A percentile compares a stretch with the other conserved stretches of the same genome.
phyloP scores from a whole-genome alignment of 176 grass and related monocot species.

The Oryza punctata region DNA sequence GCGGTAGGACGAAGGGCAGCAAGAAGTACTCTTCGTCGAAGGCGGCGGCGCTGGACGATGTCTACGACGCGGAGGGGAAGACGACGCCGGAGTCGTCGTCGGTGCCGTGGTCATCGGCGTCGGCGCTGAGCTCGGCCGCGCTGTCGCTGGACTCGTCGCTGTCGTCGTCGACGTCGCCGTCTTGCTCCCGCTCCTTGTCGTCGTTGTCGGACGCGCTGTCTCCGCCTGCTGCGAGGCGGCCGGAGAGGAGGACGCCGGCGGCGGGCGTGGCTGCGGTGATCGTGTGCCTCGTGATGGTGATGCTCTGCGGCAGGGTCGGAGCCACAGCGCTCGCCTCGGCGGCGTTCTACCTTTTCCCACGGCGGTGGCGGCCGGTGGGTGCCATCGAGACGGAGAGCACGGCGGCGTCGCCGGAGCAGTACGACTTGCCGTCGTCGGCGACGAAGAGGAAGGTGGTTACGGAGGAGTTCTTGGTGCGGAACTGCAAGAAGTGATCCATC shows the following conservation, averaged over 20 bases:
- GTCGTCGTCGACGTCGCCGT: not conserved
- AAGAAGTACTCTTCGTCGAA: not conserved
- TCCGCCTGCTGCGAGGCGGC: not conserved
- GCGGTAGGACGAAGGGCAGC: not conserved
- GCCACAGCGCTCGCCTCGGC: constrained; percentile 50
- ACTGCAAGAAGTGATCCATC: constrained; percentile 31
- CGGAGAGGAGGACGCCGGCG: not conserved
- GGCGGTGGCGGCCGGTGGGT: not conserved
- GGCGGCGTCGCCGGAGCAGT: not conserved
- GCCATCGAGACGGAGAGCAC: not conserved
- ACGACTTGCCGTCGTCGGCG: not conserved
- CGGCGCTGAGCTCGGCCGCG: too few species aligned
- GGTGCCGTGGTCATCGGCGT: constrained; percentile 1
- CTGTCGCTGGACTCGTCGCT: constrained; percentile 17
- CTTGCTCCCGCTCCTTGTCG: not conserved
- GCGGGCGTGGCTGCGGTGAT: constrained; percentile 25
- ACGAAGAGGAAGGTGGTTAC: constrained; percentile 29
- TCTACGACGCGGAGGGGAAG: not conserved
- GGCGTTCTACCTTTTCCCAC: constrained; percentile 40
- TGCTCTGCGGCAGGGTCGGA: constrained; percentile 42
- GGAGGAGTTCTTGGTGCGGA: constrained; percentile 16
- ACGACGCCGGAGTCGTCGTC: not conserved
- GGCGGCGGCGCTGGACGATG: not conserved
- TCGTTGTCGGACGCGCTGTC: not conserved
- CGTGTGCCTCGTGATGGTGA: constrained; percentile 51